A percentile compares a stretch with the other conserved stretches of the same genome.
Conservation (phyloP, 129 eudicot species). For the Arctium minus region DNA sequence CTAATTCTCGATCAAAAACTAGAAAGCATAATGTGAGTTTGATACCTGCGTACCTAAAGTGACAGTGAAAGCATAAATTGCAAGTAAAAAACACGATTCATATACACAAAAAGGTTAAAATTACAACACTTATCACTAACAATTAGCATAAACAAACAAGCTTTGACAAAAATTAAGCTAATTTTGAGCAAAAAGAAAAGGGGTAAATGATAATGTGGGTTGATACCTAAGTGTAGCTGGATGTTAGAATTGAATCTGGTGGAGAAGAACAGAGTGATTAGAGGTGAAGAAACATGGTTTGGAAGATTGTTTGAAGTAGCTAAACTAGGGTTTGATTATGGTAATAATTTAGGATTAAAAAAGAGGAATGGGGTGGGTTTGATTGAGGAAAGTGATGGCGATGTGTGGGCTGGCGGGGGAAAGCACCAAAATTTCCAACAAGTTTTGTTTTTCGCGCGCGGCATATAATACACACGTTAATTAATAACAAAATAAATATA, state of each 20-base stretch:
- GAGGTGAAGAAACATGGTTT: constrained; percentile 7
- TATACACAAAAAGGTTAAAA: not conserved
- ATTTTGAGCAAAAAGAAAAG: not conserved
- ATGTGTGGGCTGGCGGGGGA: constrained; percentile 13
- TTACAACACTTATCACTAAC: not conserved
- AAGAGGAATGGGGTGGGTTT: constrained; percentile 10
- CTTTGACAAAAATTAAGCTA: not conserved
- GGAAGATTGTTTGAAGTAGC: not conserved
- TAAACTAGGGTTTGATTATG: constrained; percentile 18
- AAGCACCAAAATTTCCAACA: constrained; percentile 23
- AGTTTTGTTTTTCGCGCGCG: constrained; percentile 32
- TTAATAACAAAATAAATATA: not conserved
- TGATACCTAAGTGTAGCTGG: constrained; percentile 13
- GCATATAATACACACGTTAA: not conserved
- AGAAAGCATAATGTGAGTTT: not conserved
- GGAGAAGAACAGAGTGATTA: constrained; percentile 18
- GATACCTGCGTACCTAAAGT: not conserved
- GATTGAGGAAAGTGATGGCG: constrained; percentile 36
- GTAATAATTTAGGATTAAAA: constrained; percentile 7
- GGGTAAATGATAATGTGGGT: constrained; percentile 17
- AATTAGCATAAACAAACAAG: not conserved
- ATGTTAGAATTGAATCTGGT: constrained; percentile 23
- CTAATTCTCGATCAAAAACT: not conserved
- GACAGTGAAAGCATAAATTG: not conserved
- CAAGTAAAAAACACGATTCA: not conserved